Evolutionary conservation across 192 early-diverging fungal genomes (phyloP), one percentile per base, ranked within the genome.

Genomic region (Entomortierella chlamydospora): DNA sequence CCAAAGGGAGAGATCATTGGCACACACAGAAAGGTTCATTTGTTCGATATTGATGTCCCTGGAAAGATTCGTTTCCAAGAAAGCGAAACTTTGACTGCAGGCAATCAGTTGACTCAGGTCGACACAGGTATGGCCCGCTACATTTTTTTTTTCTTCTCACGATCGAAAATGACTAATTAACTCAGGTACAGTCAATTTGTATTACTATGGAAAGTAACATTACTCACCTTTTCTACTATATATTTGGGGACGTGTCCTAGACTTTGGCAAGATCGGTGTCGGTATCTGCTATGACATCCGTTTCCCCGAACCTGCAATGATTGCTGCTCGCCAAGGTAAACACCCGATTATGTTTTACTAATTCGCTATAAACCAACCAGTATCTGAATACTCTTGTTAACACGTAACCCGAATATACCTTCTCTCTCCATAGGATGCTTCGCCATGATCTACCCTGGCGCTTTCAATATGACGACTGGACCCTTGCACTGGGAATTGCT

Each of bases 21-120:
- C 3, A 87, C 69, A 50, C 93, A 94, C 82, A 85, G 90, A 57
- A 94, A 96, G 83, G 87, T 96, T 15, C 97, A 99, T 67, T 84
- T 99, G 61, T 99, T 99, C 82, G 96, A 99, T 79, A 97, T 99
- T 65, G 91, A 98, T 83, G 87, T 99, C 50, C 96, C 96, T 11
- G 95, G 94, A 34, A 93, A 93, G 73, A 97, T 98, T 52, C 85
- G 84, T 17, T 99, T 99, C 82, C 88, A 94, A 81, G 92, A 99
- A 81, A 94, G 92, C 76, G 92, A 96, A 53, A 93, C 91, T 18
- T 82, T 99, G 50, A 86, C 84, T 37, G 74, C 92, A 0, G 98
- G 98, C n/a, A 79, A 85, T 61, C 67, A 83, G 26, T 72, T 95
- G 72, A 97, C 96, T 26, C 86, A 91, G 57, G 84, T 99, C 59